phyloP scores from a whole-genome alignment of 192 early-diverging fungal species.

The Mortierella hygrophila region DNA sequence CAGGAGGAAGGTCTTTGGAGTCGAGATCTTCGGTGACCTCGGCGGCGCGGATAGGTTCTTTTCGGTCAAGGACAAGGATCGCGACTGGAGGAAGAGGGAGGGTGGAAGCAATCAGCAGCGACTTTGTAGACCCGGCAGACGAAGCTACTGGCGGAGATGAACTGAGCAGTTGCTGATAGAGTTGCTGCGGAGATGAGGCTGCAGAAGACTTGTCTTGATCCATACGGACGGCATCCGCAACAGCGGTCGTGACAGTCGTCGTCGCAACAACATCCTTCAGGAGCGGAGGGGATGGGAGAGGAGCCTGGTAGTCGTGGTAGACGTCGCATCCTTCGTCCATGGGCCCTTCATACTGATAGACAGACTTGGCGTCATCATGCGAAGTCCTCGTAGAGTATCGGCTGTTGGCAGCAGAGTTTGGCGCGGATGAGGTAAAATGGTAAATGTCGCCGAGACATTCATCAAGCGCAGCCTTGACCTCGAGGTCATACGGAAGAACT shows the following conservation, averaged over 20 bases:
- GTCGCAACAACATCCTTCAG: neutral
- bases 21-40: neutral
- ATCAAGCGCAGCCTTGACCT: neutral
- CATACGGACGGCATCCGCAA: neutral
- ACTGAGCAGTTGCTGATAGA: neutral
- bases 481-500: neutral
- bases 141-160: neutral
- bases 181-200: neutral
- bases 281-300: neutral
- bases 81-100: neutral
- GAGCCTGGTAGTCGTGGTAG: neutral
- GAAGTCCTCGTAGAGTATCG: neutral
- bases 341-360: neutral
- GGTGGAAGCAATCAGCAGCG: neutral
- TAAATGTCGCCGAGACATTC: neutral
- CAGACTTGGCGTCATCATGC: neutral
- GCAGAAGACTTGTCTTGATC: neutral
- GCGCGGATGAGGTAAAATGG: neutral
- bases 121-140: neutral
- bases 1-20: neutral
- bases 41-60: neutral
- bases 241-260: neutral
- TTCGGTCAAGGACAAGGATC: neutral
- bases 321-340: neutral
- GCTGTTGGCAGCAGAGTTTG: neutral